Conservation (phyloP, 2,329 filamentous ascomycete species). For the Torrubiellomyces zombiae region DNA sequence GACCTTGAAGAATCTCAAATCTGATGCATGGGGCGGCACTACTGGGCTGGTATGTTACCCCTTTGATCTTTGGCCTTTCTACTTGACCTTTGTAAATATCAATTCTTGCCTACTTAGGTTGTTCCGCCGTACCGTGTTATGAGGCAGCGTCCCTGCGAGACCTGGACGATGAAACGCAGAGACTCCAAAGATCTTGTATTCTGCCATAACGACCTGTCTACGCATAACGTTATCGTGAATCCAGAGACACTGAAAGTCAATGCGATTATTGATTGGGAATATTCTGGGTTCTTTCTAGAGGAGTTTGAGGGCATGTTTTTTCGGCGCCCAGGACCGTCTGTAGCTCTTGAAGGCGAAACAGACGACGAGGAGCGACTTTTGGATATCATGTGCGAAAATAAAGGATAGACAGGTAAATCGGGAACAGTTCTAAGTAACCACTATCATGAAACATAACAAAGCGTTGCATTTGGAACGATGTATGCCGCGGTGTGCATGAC, state of each 20-base stretch:
- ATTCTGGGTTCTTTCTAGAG: slow-evolving; percentile 15
- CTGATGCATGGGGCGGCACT: slow-evolving; percentile 6
- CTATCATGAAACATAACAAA: too few relatives aligned
- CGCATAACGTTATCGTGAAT: slow-evolving; percentile 5
- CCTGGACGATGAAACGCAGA: slow-evolving; percentile 6
- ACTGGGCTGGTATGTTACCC: slow-evolving; percentile 4
- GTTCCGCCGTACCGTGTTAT: slow-evolving; percentile 7
- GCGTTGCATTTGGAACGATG: too few relatives aligned
- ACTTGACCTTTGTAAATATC: background rate
- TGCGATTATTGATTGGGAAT: slow-evolving; percentile 22
- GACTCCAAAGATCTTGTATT: slow-evolving; percentile 7
- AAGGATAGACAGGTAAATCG: too few relatives aligned
- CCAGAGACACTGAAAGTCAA: slow-evolving; percentile 12
- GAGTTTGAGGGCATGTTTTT: slow-evolving; percentile 13
- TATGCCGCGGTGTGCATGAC: too few relatives aligned
- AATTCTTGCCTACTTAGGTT: slow-evolving; percentile 5
- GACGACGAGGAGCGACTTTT: slow-evolving; percentile 6
- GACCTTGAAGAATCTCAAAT: slow-evolving; percentile 4
- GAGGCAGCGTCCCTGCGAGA: background rate
- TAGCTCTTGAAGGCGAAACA: slow-evolving; percentile 11
- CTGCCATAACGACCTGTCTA: slow-evolving; percentile 4
- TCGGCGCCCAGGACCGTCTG: slow-evolving; percentile 8
- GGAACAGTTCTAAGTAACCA: too few relatives aligned
- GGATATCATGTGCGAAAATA: slow-evolving; percentile 3
- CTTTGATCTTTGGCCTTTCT: background rate